Conservation (phyloP, 2,329 filamentous ascomycete species). For the Alternaria consortialis region DNA sequence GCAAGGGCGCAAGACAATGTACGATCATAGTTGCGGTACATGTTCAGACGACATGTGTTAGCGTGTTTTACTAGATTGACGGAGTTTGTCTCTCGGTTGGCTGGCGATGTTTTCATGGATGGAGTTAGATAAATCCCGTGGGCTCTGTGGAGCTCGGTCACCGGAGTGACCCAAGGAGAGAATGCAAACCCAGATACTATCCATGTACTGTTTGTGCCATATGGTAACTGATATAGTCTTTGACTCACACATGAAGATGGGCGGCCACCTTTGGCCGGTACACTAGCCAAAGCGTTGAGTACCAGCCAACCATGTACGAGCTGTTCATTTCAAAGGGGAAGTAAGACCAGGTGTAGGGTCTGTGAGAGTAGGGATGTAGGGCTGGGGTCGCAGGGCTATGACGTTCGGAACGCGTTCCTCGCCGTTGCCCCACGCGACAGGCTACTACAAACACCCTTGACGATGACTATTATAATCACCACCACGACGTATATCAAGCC, state of each 20-base stretch:
- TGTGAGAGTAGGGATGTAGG: slow-evolving; percentile 8
- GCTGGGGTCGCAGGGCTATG: slow-evolving; percentile 10
- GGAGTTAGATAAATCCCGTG: slow-evolving; percentile 11
- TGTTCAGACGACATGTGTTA: slow-evolving; percentile 16
- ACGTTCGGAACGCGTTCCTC: slow-evolving; percentile 19
- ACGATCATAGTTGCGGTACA: slow-evolving; percentile 19
- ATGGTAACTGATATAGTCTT: background rate
- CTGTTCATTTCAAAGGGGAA: background rate
- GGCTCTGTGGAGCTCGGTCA: slow-evolving; percentile 6
- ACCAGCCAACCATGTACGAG: slow-evolving; percentile 4
- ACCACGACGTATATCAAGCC: slow-evolving; percentile 8
- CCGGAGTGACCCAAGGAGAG: background rate
- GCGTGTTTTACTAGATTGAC: slow-evolving; percentile 20
- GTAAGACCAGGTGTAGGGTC: background rate
- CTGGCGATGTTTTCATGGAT: slow-evolving; percentile 12
- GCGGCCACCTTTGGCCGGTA: background rate
- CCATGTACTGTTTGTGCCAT: slow-evolving; percentile 5
- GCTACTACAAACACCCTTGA: slow-evolving; percentile 16
- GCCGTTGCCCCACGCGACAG: slow-evolving; percentile 24
- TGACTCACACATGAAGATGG: slow-evolving; percentile 11
- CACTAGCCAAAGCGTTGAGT: background rate
- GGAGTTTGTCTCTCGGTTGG: slow-evolving; percentile 7
- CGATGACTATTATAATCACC: slow-evolving; percentile 8
- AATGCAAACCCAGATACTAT: slow-evolving; percentile 15
- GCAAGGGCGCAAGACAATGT: slow-evolving; percentile 14